Conservation (phyloP, 805 yeast species). For the Dipodascus albidus region DNA sequence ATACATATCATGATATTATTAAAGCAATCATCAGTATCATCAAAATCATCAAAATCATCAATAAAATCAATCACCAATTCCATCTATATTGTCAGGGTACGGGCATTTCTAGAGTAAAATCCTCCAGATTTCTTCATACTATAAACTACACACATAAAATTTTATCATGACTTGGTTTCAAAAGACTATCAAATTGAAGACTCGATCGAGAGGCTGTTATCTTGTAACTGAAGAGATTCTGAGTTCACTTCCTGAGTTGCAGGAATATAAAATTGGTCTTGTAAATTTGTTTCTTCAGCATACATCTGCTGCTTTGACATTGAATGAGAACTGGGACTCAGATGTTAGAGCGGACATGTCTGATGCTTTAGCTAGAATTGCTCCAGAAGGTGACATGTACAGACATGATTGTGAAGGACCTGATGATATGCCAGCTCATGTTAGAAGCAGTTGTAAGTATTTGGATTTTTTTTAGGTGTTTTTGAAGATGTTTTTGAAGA, state of each 20-base stretch:
- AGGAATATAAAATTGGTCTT: conserved; percentile 48
- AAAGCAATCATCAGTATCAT: no score
- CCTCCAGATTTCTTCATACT: not conserved
- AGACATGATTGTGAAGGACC: conserved; percentile 62
- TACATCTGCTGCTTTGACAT: conserved; percentile 65
- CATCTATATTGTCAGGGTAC: no score
- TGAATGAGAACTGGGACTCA: conserved; percentile 73
- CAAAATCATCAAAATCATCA: no score
- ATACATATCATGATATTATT: no score
- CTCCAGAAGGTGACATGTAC: conserved; percentile 51
- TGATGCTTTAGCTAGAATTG: conserved; percentile 48
- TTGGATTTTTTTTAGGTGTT: no score
- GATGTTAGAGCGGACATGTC: conserved; percentile 66
- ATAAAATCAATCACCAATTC: no score
- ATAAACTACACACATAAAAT: not conserved
- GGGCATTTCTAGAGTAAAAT: no score
- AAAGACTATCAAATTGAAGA: conserved; percentile 38
- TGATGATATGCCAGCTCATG: conserved; percentile 81
- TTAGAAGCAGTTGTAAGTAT: conserved; percentile 32
- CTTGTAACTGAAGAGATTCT: conserved; percentile 59
- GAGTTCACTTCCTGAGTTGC: conserved; percentile 44
- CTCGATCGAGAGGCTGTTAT: conserved; percentile 58
- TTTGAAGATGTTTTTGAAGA: no score
- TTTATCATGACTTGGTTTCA: conserved; percentile 40
- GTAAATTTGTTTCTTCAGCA: conserved; percentile 63